Evolutionary conservation across 148 eudicot genomes (phyloP).

Genomic region (Cornus suecica): DNA sequence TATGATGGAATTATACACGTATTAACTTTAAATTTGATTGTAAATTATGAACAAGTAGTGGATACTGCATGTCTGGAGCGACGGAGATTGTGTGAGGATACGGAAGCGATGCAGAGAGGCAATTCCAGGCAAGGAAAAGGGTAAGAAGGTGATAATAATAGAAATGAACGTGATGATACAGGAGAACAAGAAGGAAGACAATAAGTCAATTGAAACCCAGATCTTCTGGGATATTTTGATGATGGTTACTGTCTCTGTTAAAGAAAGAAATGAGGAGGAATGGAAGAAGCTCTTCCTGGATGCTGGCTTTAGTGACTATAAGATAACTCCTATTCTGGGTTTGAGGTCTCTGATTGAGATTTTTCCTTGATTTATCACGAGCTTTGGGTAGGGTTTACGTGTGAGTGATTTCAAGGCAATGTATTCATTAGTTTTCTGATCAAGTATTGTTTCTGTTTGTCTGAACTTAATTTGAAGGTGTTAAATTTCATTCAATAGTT

Average conservation of each 20-base stretch:
- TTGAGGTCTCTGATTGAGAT: constrained; percentile 16
- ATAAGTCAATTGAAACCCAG: background rate
- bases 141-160: background rate
- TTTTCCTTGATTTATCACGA: background rate
- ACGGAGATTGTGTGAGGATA: background rate
- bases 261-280: constrained; percentile 21
- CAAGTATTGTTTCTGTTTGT: no score
- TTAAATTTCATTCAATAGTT: no score
- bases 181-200: background rate
- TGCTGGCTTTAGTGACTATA: constrained; percentile 18
- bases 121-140: background rate
- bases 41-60: background rate
- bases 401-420: background rate
- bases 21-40: no score
- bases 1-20: no score
- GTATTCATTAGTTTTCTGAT: no score
- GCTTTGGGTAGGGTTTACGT: background rate
- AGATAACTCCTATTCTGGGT: constrained; percentile 10
- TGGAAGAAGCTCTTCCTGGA: constrained; percentile 17
- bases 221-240: background rate
- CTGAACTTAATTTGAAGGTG: no score
- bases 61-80: background rate
- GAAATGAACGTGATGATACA: background rate
- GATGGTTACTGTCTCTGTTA: constrained; percentile 8
- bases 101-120: background rate